These are phyloP conservation scores for Hyaloperonospora brassicae DNA, from an alignment of 352 stramenopile genomes.

Conservation along the genomic window DNA sequence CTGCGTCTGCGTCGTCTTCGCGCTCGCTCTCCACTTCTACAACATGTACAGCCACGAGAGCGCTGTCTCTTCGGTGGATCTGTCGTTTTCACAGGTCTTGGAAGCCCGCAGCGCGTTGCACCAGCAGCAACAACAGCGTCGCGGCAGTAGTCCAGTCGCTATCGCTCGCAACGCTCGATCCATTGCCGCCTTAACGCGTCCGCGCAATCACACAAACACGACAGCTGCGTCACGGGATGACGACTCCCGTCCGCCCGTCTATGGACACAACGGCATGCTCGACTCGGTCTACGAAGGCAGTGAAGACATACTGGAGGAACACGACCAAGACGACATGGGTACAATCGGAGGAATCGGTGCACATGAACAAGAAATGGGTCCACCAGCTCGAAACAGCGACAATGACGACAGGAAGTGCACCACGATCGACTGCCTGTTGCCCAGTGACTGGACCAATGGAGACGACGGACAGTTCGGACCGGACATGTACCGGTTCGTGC, in stretches of 20 bases:
- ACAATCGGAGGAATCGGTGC: constrained; percentile 28
- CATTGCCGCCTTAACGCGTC: neutral
- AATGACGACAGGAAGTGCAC: no score
- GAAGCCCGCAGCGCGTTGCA: constrained; percentile 54
- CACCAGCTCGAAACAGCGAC: no score
- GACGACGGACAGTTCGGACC: constrained; percentile 39
- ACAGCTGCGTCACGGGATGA: no score
- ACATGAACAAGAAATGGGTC: no score
- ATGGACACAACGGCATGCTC: constrained; percentile 32
- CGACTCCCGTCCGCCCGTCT: constrained; percentile 13
- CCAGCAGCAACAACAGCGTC: constrained; percentile 31
- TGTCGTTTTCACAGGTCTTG: constrained; percentile 78
- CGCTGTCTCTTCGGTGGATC: constrained; percentile 38
- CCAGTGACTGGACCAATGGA: constrained; percentile 53
- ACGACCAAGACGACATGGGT: constrained; percentile 10
- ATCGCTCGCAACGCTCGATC: no score
- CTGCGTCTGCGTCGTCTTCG: constrained; percentile 5
- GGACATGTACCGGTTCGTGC: constrained; percentile 81
- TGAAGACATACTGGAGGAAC: constrained; percentile 35
- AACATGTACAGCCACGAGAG: constrained; percentile 40
- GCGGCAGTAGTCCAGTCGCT: constrained; percentile 14
- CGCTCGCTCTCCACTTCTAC: no score
- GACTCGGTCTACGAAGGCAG: constrained; percentile 54
- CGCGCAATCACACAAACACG: constrained; percentile 5
- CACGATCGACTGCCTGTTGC: no score